Base-by-base conservation (phyloP, 2,329 filamentous ascomycete species). In the Colletotrichum sojae region DNA sequence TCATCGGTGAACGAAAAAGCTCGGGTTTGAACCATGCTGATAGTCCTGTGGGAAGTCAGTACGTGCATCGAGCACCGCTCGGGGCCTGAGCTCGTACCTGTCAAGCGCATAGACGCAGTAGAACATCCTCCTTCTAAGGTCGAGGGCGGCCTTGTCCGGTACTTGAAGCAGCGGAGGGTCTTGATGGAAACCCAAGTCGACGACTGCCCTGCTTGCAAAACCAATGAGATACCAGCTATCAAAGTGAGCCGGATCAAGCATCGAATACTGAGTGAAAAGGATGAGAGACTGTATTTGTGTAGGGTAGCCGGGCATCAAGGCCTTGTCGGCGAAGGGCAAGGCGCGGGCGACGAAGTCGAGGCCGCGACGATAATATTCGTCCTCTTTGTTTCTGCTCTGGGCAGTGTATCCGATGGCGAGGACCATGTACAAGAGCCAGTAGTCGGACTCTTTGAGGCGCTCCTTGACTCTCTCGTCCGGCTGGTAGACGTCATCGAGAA, bases 1-100 rank as follows among this genome's bases (percentile, higher is more conserved):
- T 95, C 94, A 76, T 98, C 95, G 0, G 94, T 95, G 76, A 98
- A 98, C 0, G 95, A 97, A 78, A 98, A 98, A 0, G 94, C 91
- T 40, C 94, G 88, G 12, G 93, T 93, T 73, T 97, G 90, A 5
- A 95, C 93, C 84, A 97, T 92, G 73, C 94, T 97, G 53, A 97
- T 95, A 12, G 93, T 91, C 76, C 94, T 94, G 18, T 18, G 71
- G 61, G 1, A 53, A 10, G 25, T 73, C 20, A 71, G 68, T 63
- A 18, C 48, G 5, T 54, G 0, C 10, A 6, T 3, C 6, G 10
- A n/a, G 9, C 8, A 18, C n/a, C 31, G 20, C 6, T 4, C 4
- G 22, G 40, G 20, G 15, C 20, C 18, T 22, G 16, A 27, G 1
- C 22, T 76, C 86, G 54, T 78, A 94, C 93, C 94, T 89, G 77